Base-by-base conservation (phyloP, 129 eudicot genomes). In the Ambrosia artemisiifolia region DNA sequence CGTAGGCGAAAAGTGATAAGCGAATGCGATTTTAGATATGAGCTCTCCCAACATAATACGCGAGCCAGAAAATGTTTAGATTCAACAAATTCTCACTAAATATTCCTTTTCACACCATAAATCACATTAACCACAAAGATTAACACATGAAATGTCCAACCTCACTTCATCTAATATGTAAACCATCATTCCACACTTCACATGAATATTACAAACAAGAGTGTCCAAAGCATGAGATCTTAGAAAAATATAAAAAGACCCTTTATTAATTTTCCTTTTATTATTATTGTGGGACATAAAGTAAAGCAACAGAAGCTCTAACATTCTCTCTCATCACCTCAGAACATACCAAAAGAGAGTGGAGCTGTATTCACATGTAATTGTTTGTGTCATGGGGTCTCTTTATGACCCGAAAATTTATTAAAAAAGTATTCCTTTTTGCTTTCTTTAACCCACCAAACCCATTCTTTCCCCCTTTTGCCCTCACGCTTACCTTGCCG, bases 311-410 rank as follows among this genome's bases (percentile, higher is more conserved):
- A 71, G 30, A 56, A 48, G 28, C 28, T 24, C 63, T 65, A 46
- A 19, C 51, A 43, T 63, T 79, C 83, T 79, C 77, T 72, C 74
- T 72, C 79, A 79, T 78, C 55, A 47, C 65, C 70, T 68, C 72
- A 68, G 77, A 81, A 68, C 63, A 71, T 77, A 78, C 67, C 78
- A 77, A 81, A 79, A 84, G 78, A 77, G 44, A 61, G 74, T 78
- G 76, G 81, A 86, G 96, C 91, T 90, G 96, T 79, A 85, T 72
- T 90, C 96, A 90, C 95, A 83, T 90, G 96, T 87, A 66, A 76
- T 72, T 87, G 87, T 80, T 82, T 83, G 82, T 76, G 74, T 78
- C 16, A 79, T 75, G 87, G 91, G 89, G 76, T 85, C 91, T 85
- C 88, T 73, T 71, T 80, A 60, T 79, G 34, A 74, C 65, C 85